These are phyloP conservation scores for Exophiala lecanii-corni DNA, from an alignment of 2,329 filamentous ascomycete genomes.

Conservation along the genomic window DNA sequence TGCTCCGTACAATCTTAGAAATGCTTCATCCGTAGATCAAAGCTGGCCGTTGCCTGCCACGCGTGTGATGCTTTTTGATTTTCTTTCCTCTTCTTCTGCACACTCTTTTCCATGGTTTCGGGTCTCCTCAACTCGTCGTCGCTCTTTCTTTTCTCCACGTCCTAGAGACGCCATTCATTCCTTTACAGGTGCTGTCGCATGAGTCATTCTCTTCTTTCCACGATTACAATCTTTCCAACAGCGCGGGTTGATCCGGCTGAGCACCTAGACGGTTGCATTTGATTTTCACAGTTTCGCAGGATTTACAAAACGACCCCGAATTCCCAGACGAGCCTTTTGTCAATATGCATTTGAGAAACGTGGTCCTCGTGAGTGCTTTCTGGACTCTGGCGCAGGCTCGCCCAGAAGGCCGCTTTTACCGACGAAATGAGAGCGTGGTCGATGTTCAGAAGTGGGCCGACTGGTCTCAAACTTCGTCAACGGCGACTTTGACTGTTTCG, in stretches of 20 bases:
- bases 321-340: not conserved
- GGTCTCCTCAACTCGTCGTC: constrained; percentile 14
- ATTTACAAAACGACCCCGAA: not conserved
- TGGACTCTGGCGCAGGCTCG: constrained; percentile 20
- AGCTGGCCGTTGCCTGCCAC: constrained; percentile 5
- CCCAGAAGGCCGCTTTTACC: constrained; percentile 10
- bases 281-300: not conserved
- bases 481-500: not conserved
- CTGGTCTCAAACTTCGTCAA: not conserved
- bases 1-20: constrained; percentile 22
- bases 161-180: constrained; percentile 23
- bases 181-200: constrained; percentile 1
- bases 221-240: constrained; percentile 2
- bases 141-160: constrained; percentile 17
- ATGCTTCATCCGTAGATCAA: constrained; percentile 7
- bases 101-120: constrained; percentile 6
- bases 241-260: constrained; percentile 18
- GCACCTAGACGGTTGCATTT: not conserved
- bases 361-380: constrained; percentile 15
- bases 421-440: constrained; percentile 8
- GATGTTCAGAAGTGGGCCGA: constrained; percentile 2
- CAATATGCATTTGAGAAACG: constrained; percentile 18
- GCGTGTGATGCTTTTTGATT: constrained; percentile 3
- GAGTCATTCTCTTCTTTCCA: constrained; percentile 7
- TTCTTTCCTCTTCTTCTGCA: constrained; percentile 5